Base-by-base conservation (phyloP, 495 filamentous ascomycete genomes). In the Trichocladium uniseriatum region DNA sequence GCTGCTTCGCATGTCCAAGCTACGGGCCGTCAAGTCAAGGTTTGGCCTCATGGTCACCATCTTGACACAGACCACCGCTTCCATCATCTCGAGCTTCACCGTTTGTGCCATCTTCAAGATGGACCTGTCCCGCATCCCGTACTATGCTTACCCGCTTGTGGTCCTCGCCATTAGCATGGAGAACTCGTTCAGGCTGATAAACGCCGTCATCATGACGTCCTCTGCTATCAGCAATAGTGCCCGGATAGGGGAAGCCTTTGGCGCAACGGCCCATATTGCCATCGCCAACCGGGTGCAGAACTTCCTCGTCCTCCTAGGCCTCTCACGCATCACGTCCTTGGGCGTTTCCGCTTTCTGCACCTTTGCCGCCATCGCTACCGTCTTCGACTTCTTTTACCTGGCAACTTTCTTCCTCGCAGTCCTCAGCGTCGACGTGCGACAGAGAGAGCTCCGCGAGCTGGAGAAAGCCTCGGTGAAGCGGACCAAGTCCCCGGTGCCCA, bases 401-500 rank as follows among this genome's bases (percentile, higher is more conserved):
- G 66, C 84, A 14, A 86, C 82, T 4, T 87, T 84, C 64, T 85
- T 88, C 57, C 69, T 84, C 15, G 74, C 82, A 5, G 82, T 88
- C 32, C 70, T 88, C 18, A 87, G 81, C 55, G 79, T 88, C 46
- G 84, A 88, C 49, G 79, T 88, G 18, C 77, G 77, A 4, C 75
- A 84, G 52, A 74, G 80, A 41, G 84, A 87, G 67, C 71, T 88
- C 0, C 66, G 65, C 24, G 71, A 74, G 43, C 57, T 76, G 15
- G 72, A 71, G 18, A 76, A 69, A 48, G 66, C 66, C 6, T 68
- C 69, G 1, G 53, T 67, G 13, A 64, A 58, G n/a, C 52, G 59
- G 18, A 58, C 55, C 24, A 69, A 60, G 20, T 51, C 53, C n/a
- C 20, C 56, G 5, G 45, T 53, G 6, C 38, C 56, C 2, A 68